A percentile compares a stretch with the other conserved stretches of the same genome.
phyloP scores from a whole-genome alignment of 192 early-diverging fungal genomes.

The Entomortierella chlamydospora region DNA sequence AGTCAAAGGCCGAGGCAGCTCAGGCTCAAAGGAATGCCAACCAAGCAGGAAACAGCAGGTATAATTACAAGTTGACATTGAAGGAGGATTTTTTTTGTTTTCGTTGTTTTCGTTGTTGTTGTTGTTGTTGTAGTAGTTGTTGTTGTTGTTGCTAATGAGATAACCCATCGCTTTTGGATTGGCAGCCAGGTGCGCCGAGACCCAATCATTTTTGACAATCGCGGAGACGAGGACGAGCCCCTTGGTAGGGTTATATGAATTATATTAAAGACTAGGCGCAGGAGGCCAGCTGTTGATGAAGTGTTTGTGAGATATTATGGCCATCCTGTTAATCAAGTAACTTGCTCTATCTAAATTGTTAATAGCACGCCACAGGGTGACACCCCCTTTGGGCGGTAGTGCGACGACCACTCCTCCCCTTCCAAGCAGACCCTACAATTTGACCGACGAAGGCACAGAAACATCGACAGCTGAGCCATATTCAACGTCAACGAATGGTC shows the following conservation, averaged over 20 bases:
- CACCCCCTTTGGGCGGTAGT: conserved; percentile 25
- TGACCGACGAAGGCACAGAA: neutral
- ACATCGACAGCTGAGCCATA: too few species aligned
- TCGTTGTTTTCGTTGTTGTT: neutral
- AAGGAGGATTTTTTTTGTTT: neutral
- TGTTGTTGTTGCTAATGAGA: neutral
- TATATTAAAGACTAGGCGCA: neutral
- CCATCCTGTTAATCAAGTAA: too few species aligned
- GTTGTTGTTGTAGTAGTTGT: too few species aligned
- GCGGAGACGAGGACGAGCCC: conserved; percentile 32
- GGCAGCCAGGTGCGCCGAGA: neutral
- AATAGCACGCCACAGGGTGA: conserved; percentile 39
- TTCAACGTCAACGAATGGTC: conserved; percentile 12
- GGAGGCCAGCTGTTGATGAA: too few species aligned
- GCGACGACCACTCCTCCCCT: conserved; percentile 16
- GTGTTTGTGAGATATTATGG: too few species aligned
- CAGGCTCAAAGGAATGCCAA: conserved; percentile 23
- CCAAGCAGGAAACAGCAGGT: conserved; percentile 1
- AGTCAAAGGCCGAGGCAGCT: conserved; percentile 44
- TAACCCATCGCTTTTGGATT: neutral
- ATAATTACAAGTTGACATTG: too few species aligned
- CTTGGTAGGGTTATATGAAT: conserved; percentile 17
- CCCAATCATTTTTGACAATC: conserved; percentile 29
- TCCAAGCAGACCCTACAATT: conserved; percentile 34
- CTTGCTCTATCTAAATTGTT: neutral